A percentile compares a stretch with the other conserved stretches of the same genome.
Evolutionary conservation across 805 yeast genomes (phyloP).

Genomic region (Ogataea wickerhamii): DNA sequence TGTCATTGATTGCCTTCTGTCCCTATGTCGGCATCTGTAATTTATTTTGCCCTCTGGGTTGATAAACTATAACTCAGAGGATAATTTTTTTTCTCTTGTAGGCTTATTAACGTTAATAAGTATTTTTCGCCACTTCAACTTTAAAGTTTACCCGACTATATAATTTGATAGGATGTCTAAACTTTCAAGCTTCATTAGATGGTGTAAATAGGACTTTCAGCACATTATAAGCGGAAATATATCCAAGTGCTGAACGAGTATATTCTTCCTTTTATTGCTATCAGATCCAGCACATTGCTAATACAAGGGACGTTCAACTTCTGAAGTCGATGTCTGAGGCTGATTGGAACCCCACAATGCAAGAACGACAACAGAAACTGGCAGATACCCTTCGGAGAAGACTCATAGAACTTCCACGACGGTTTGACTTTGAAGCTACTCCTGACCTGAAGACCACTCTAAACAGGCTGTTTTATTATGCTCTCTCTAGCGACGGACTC

Average conservation of each 20-base stretch:
- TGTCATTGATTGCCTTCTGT: background rate
- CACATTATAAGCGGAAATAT: no score
- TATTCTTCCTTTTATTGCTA: no score
- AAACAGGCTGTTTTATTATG: slow-evolving; percentile 15
- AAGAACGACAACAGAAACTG: background rate
- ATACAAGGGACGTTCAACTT: no score
- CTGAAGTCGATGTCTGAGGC: no score
- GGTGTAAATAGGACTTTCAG: no score
- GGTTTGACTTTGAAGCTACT: slow-evolving; percentile 16
- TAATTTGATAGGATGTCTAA: no score
- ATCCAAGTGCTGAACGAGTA: no score
- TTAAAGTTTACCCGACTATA: no score
- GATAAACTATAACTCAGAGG: background rate
- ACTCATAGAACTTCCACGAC: slow-evolving; percentile 13
- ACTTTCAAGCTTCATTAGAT: no score
- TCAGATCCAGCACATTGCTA: no score
- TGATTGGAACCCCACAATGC: no score
- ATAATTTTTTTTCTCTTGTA: background rate
- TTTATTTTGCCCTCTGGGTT: background rate
- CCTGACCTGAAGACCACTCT: slow-evolving; percentile 18
- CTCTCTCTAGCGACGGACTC: slow-evolving; percentile 15
- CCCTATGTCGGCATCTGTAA: background rate
- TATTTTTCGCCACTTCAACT: background rate
- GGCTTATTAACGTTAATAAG: no score
- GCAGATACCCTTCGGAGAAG: background rate